A percentile compares a stretch with the other conserved stretches of the same genome.
Evolutionary conservation across 305 asterid species (phyloP).

Genomic region (Ajuga reptans): DNA sequence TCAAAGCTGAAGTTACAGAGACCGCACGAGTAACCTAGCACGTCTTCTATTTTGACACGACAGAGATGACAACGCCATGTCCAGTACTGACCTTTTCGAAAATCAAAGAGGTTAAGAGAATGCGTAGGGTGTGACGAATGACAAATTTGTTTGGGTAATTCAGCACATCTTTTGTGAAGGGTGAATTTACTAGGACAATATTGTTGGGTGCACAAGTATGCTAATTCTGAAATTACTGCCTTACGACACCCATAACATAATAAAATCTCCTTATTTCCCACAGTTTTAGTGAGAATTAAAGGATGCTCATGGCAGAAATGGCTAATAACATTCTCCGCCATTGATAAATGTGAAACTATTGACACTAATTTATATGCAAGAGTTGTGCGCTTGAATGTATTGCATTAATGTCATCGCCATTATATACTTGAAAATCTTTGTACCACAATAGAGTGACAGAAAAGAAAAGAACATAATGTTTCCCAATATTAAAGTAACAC

Average conservation of each 20-base stretch:
- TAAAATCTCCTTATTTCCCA: neutral
- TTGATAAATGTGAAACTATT: too few relatives aligned
- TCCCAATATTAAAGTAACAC: too few relatives aligned
- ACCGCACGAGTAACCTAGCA: neutral
- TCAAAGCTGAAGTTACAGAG: neutral
- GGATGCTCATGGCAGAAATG: slow-evolving; percentile 5
- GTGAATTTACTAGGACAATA: neutral
- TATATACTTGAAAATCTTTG: too few relatives aligned
- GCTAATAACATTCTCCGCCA: neutral
- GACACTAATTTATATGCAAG: too few relatives aligned
- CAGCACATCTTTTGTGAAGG: slow-evolving; percentile 12
- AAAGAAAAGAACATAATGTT: too few relatives aligned
- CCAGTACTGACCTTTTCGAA: neutral
- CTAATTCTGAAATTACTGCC: neutral
- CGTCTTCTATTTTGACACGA: neutral
- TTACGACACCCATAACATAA: neutral
- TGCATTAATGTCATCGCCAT: too few relatives aligned
- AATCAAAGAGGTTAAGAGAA: neutral
- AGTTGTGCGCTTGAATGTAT: too few relatives aligned
- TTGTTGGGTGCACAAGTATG: slow-evolving; percentile 4
- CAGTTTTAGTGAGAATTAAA: neutral
- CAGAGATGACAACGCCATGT: neutral
- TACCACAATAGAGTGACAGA: too few relatives aligned
- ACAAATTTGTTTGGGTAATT: neutral
- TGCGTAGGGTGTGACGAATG: neutral